phyloP scores from a whole-genome alignment of 148 eudicot genomes.

The Rhododendron ovatum region DNA sequence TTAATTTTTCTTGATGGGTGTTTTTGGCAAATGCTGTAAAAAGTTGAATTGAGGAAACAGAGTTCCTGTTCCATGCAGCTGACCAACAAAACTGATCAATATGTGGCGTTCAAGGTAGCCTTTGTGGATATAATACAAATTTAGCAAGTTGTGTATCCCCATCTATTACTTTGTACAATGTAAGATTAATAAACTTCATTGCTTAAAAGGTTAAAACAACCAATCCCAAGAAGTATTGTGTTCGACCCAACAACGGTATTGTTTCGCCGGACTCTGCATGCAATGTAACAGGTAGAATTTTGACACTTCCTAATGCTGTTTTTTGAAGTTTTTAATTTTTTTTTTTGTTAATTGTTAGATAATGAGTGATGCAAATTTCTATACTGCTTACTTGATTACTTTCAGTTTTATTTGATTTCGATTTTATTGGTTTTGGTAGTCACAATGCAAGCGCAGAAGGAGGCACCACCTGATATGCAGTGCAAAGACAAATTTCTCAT shows the following conservation, averaged over 20 bases:
- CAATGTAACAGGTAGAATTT: slow-evolving; percentile 59
- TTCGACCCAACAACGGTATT: slow-evolving; percentile 85
- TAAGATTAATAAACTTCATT: slow-evolving; percentile 16
- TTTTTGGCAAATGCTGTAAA: slow-evolving; percentile 18
- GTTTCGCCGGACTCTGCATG: slow-evolving; percentile 58
- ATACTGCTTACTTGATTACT: background rate
- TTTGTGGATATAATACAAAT: background rate
- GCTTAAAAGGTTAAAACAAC: slow-evolving; percentile 74
- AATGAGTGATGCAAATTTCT: background rate
- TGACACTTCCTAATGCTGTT: background rate
- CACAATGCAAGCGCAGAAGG: slow-evolving; percentile 88
- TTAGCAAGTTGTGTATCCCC: slow-evolving; percentile 5
- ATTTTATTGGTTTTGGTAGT: slow-evolving; percentile 32
- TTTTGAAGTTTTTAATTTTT: background rate
- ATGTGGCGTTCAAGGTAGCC: slow-evolving; percentile 72
- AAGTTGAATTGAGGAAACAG: slow-evolving; percentile 49
- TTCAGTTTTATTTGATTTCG: slow-evolving; percentile 3
- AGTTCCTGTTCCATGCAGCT: slow-evolving; percentile 56
- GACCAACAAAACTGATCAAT: slow-evolving; percentile 50
- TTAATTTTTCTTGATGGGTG: slow-evolving; percentile 21
- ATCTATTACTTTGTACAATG: slow-evolving; percentile 1
- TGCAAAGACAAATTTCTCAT: slow-evolving; percentile 88
- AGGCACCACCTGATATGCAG: slow-evolving; percentile 76
- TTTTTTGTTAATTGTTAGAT: background rate
- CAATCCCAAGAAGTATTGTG: slow-evolving; percentile 84